phyloP scores from a whole-genome alignment of 805 yeast species.

The Saccharomyces mikatae region DNA sequence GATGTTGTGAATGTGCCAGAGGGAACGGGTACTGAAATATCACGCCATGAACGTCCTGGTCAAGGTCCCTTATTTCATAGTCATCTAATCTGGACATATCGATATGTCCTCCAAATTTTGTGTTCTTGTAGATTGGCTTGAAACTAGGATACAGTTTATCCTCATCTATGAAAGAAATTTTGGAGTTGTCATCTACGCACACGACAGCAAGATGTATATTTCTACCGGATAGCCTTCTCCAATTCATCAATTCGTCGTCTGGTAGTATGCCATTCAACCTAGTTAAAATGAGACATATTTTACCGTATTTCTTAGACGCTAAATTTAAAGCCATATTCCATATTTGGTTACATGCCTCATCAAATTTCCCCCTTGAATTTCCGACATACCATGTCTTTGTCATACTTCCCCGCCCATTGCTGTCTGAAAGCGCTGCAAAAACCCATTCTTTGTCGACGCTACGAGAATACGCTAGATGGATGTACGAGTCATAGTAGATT shows the following conservation, averaged over 20 bases:
- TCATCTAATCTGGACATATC: slow-evolving; percentile 18
- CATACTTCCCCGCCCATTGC: slow-evolving; percentile 55
- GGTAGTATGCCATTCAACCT: slow-evolving; percentile 67
- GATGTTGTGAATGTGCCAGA: slow-evolving; percentile 58
- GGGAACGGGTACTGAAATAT: slow-evolving; percentile 56
- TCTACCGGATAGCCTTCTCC: slow-evolving; percentile 63
- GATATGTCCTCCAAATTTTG: slow-evolving; percentile 11
- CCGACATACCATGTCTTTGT: slow-evolving; percentile 58
- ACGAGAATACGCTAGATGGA: slow-evolving; percentile 81
- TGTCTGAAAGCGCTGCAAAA: slow-evolving; percentile 84
- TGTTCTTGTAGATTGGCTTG: slow-evolving; percentile 28
- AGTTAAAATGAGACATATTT: slow-evolving; percentile 54
- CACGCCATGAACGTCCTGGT: slow-evolving; percentile 47
- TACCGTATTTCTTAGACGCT: slow-evolving; percentile 39
- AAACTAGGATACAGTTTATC: slow-evolving; percentile 30
- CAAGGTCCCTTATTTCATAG: slow-evolving; percentile 39
- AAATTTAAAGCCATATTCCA: slow-evolving; percentile 51
- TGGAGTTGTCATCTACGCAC: slow-evolving; percentile 56
- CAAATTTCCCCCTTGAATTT: slow-evolving; percentile 34
- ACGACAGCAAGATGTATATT: slow-evolving; percentile 59
- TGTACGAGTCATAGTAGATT: slow-evolving; percentile 49
- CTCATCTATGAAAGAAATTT: slow-evolving; percentile 31
- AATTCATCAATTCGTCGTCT: slow-evolving; percentile 71
- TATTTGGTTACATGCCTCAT: slow-evolving; percentile 55
- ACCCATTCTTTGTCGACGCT: slow-evolving; percentile 79